Evolutionary conservation across 176 grass and related monocot species (phyloP).

Genomic region (Otatea glauca): DNA sequence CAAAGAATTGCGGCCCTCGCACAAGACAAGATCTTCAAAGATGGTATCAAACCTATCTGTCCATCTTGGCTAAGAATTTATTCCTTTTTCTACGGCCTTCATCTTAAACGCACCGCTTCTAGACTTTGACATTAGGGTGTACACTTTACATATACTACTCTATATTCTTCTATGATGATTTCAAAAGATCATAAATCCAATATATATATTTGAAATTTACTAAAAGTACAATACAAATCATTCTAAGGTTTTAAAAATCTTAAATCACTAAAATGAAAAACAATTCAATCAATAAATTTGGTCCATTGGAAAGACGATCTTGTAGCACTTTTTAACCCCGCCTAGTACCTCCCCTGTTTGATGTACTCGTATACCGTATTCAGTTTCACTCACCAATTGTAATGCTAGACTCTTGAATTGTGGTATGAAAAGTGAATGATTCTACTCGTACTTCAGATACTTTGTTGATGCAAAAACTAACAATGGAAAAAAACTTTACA

Average conservation of each 20-base stretch:
- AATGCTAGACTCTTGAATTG: not conserved
- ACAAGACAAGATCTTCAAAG: conserved; percentile 98
- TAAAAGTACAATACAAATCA: too few relatives aligned
- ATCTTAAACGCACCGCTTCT: not conserved
- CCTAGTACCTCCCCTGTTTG: too few relatives aligned
- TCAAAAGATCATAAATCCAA: too few relatives aligned
- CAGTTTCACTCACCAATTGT: not conserved
- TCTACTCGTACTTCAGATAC: not conserved
- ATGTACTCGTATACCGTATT: not conserved
- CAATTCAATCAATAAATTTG: too few relatives aligned
- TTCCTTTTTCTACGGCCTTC: not conserved
- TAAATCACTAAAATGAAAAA: too few relatives aligned
- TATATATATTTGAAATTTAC: too few relatives aligned
- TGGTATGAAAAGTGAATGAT: not conserved
- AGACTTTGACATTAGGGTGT: not conserved
- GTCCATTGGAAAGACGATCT: too few relatives aligned
- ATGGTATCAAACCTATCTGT: conserved; percentile 53
- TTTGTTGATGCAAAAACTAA: not conserved
- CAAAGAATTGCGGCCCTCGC: conserved; percentile 89
- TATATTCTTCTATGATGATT: too few relatives aligned
- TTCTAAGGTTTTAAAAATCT: too few relatives aligned
- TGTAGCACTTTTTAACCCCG: too few relatives aligned
- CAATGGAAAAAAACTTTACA: not conserved
- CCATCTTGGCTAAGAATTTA: not conserved
- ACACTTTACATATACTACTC: too few relatives aligned